These are phyloP conservation scores for Lipomyces japonicus DNA, from an alignment of 805 yeast species.

Conservation along the genomic window DNA sequence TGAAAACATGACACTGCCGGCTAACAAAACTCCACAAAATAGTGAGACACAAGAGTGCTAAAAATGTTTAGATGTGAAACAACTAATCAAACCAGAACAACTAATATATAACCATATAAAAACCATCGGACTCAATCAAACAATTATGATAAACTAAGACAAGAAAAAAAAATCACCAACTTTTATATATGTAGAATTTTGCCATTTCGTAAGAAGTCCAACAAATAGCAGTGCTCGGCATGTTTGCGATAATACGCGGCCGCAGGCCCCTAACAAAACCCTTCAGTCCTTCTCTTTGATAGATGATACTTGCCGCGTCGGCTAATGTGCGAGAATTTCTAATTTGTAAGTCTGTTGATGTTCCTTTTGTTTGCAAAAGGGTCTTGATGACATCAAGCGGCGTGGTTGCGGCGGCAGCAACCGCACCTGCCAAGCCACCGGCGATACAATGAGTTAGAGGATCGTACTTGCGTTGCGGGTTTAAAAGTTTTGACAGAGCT, in stretches of 20 bases:
- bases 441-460: conserved; percentile 88
- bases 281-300: conserved; percentile 41
- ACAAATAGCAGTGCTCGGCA: conserved; percentile 93
- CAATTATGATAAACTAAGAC: conserved; percentile 43
- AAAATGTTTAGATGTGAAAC: too few species aligned
- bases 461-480: conserved; percentile 71
- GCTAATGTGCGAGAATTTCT: conserved; percentile 60
- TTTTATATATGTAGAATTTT: conserved; percentile 41
- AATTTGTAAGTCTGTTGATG: conserved; percentile 39
- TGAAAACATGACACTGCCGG: too few species aligned
- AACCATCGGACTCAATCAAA: too few species aligned
- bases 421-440: conserved; percentile 93
- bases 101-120: too few species aligned
- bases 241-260: conserved; percentile 87
- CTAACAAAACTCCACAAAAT: too few species aligned
- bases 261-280: conserved; percentile 83
- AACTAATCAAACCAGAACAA: too few species aligned
- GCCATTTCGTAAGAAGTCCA: conserved; percentile 99
- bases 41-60: too few species aligned
- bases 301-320: conserved; percentile 68
- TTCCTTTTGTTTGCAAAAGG: conserved; percentile 70
- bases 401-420: conserved; percentile 90
- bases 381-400: conserved; percentile 95
- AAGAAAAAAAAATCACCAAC: conserved; percentile 1
- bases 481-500: conserved; percentile 67